Conservation (phyloP, 768 basidiomycete genomes). For the Scleroderma bovista region DNA sequence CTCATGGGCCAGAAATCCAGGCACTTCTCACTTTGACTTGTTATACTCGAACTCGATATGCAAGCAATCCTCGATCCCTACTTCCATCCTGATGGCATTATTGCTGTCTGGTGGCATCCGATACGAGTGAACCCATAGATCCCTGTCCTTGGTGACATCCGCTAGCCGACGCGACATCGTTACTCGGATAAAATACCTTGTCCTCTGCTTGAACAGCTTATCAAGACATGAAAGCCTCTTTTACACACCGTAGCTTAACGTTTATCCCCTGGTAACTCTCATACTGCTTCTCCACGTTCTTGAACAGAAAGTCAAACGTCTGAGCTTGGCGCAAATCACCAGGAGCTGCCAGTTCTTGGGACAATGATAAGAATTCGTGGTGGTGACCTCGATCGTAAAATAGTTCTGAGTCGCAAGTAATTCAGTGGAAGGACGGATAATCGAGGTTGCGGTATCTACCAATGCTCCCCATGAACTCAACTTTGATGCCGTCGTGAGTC, state of each 20-base stretch:
- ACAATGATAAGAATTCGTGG: conserved; percentile 93
- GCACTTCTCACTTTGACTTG: conserved; percentile 82
- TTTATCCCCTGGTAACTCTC: conserved; percentile 98
- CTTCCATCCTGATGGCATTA: conserved; percentile 99
- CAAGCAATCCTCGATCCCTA: conserved; percentile 97
- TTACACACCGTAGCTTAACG: conserved; percentile 83
- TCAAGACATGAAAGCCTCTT: background rate
- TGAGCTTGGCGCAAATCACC: conserved; percentile 96
- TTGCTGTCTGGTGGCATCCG: conserved; percentile 98
- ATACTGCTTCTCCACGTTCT: conserved; percentile 99
- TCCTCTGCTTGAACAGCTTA: conserved; percentile 2
- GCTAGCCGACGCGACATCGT: conserved; percentile 89
- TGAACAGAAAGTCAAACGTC: conserved; percentile 95
- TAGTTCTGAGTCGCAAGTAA: conserved; percentile 45
- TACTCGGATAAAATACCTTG: conserved; percentile 88
- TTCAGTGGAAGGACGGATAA: background rate
- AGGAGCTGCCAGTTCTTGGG: conserved; percentile 92
- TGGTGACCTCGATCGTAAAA: conserved; percentile 99
- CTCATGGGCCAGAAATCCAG: background rate
- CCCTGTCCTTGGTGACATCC: conserved; percentile 88
- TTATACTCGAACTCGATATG: conserved; percentile 99
- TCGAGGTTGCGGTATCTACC: conserved; percentile 44
- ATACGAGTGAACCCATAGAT: conserved; percentile 97
- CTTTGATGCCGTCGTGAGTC: conserved; percentile 93
- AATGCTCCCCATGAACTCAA: conserved; percentile 95